Evolutionary conservation across 208 protist species (phyloP).

Genomic region (Willaertia magna): DNA sequence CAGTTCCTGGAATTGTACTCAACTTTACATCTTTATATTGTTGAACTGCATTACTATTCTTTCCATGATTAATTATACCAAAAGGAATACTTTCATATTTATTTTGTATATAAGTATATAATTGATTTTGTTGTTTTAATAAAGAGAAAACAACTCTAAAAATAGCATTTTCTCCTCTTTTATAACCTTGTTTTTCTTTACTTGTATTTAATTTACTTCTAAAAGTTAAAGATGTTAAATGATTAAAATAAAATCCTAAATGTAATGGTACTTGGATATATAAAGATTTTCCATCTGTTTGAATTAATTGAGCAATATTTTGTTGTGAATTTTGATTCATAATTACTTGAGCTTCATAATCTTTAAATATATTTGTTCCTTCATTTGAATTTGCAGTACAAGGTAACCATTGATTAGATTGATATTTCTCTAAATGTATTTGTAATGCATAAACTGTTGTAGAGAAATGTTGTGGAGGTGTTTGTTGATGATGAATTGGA

Average conservation of each 20-base stretch:
- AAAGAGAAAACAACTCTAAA: neutral
- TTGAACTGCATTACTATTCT: neutral
- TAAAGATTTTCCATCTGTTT: neutral
- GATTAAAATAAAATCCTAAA: neutral
- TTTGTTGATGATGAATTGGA: neutral
- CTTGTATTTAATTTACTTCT: neutral
- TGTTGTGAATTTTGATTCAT: neutral
- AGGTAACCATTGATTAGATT: neutral
- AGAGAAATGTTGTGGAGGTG: neutral
- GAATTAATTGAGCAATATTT: neutral
- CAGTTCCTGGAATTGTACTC: neutral
- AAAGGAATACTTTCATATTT: neutral
- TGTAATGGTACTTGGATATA: neutral
- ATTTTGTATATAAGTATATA: neutral
- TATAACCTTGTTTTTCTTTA: constrained; percentile 2
- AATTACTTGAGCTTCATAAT: neutral
- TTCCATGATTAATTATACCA: constrained; percentile 6
- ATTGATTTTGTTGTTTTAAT: neutral
- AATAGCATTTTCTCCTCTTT: constrained; percentile 1
- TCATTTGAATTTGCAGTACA: neutral
- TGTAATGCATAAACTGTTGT: neutral
- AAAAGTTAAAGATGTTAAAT: neutral
- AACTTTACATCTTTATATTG: neutral
- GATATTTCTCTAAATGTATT: neutral
- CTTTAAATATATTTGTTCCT: neutral